Evolutionary conservation across 1,284 basidiomycete species (phyloP).

Genomic region (Ceratobasidium theobromae): DNA sequence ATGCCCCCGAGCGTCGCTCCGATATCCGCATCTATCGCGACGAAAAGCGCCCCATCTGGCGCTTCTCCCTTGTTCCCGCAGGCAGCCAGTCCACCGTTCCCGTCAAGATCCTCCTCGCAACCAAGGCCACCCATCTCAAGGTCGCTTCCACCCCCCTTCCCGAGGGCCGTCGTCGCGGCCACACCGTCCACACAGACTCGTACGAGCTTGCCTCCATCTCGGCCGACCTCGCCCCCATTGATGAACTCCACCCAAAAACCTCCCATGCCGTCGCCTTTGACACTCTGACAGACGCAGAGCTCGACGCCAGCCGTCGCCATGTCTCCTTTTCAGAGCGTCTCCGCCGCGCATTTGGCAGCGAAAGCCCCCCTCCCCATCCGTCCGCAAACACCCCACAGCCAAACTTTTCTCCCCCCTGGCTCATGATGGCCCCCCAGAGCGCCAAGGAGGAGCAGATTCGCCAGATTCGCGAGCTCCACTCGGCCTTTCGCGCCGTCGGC

Average conservation of each 20-base stretch:
- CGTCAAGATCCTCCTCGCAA: conserved; percentile 34
- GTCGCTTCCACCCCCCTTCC: conserved; percentile 15
- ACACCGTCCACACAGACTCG: conserved; percentile 22
- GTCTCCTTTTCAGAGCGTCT: conserved; percentile 33
- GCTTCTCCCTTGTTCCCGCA: conserved; percentile 12
- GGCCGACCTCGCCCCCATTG: conserved; percentile 10
- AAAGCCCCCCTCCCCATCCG: conserved; percentile 10
- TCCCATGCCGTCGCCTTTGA: conserved; percentile 34
- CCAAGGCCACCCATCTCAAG: conserved; percentile 35
- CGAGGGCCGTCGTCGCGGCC: conserved; percentile 19
- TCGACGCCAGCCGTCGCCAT: conserved; percentile 33
- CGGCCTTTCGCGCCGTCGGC: conserved; percentile 29
- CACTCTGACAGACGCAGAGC: conserved; percentile 31
- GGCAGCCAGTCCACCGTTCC: conserved; percentile 23
- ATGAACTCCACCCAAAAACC: conserved; percentile 15
- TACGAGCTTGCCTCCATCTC: conserved; percentile 14
- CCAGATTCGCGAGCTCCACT: conserved; percentile 27
- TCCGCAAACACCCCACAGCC: conserved; percentile 17
- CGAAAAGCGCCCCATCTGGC: conserved; percentile 32
- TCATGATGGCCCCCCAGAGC: conserved; percentile 35
- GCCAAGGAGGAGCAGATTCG: conserved; percentile 33
- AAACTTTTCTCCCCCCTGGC: conserved; percentile 35
- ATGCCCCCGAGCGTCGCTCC: conserved; percentile 22
- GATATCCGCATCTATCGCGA: conserved; percentile 37
- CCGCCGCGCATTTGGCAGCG: conserved; percentile 34